Evolutionary conservation across 1,139 yeast species (phyloP), one percentile per base, ranked within the genome.

Genomic region (Yamadazyma spencermartinsiae): DNA sequence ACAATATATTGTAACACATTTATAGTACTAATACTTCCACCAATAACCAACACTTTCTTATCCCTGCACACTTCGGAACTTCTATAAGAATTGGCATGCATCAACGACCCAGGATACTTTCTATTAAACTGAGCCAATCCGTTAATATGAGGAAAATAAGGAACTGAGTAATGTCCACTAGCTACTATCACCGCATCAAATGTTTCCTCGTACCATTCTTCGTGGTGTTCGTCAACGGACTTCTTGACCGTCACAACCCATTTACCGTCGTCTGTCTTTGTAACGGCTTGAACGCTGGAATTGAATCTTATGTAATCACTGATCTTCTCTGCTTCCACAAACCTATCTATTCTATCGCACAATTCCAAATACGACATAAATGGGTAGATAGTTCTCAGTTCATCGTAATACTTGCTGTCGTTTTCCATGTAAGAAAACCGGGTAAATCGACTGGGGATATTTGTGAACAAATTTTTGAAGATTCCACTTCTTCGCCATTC

Each of bases 11-110:
- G 81, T 13, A 74, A 56, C n/a, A 76, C 54, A 52, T 77, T 80
- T 23, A 72, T 62, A 3, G 80, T 71, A 47, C 76, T 68, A 29
- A 76, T 61, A 28, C 76, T 68, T 0, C 79, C 76, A 2, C 82
- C 82, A 33, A 77, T 65, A 27, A 76, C 60, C 38, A 77, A 52
- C 3, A 75, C 72, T 16, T 65, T 65, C 48, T 74, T 64, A 37
- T 61, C 64, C 21, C 54, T 54, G 46, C 63, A 80, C 26, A 63
- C 68, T 4, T 71, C 68, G 3, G 82, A 74, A 12, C 64, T 65
- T 43, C 82, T 68, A 57, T 75, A 86, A 20, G 73, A 61, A 51
- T 79, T 80, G 13, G 89, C 71, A 58, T 86, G 94, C 15, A 67
- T 54, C 2, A 84, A 62, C 6, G 71, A 55, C 2, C 65, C 70